phyloP scores from a whole-genome alignment of 2,329 filamentous ascomycete species.

The Mycocentrospora acerina region DNA sequence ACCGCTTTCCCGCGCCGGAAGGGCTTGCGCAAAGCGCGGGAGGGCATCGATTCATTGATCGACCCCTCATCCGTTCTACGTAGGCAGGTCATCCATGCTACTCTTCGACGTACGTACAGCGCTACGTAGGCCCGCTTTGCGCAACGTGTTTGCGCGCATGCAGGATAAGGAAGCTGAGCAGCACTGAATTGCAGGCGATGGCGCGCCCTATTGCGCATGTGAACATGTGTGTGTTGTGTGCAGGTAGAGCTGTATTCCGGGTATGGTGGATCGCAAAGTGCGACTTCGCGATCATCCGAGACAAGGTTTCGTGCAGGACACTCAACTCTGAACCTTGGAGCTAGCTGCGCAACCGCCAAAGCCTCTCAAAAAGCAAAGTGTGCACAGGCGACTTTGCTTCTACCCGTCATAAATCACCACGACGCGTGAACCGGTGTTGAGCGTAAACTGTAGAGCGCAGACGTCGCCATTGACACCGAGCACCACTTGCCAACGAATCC shows the following conservation, averaged over 20 bases:
- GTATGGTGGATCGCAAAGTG: conserved; percentile 6
- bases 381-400: background rate
- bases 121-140: conserved; percentile 31
- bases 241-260: too few relatives aligned
- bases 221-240: too few relatives aligned
- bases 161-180: conserved; percentile 23
- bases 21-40: conserved; percentile 32
- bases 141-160: conserved; percentile 30
- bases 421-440: conserved; percentile 21
- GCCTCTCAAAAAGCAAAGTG: background rate
- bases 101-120: conserved; percentile 28
- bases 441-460: conserved; percentile 34
- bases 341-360: background rate
- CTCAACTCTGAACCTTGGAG: background rate
- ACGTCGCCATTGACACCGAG: conserved; percentile 38
- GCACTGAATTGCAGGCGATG: background rate
- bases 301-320: conserved; percentile 1
- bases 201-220: too few relatives aligned
- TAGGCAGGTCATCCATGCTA: conserved; percentile 29
- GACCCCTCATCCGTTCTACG: conserved; percentile 28
- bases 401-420: conserved; percentile 7
- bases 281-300: conserved; percentile 4
- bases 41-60: conserved; percentile 23
- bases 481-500: conserved; percentile 32
- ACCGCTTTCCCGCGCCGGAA: conserved; percentile 16